Evolutionary conservation across 2,329 filamentous ascomycete species (phyloP).

Genomic region (Aspergillus neotritici): DNA sequence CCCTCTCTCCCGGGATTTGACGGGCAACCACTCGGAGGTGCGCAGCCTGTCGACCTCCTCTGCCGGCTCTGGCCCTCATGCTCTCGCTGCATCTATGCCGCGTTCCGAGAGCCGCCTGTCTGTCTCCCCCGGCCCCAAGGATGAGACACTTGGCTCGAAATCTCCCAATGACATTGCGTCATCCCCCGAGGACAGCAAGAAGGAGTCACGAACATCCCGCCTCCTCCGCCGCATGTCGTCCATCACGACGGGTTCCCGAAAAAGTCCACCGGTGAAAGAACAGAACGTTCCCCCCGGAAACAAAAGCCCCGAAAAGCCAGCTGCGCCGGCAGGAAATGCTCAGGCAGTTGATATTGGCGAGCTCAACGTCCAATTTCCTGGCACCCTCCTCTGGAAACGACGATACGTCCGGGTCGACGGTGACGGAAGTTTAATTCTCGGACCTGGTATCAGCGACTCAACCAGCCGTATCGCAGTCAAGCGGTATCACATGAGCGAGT

Average conservation of each 20-base stretch:
- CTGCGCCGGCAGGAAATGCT: conserved; percentile 20
- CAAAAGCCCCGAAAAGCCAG: conserved; percentile 10
- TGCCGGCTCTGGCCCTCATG: conserved; percentile 36
- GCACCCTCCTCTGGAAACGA: conserved; percentile 93
- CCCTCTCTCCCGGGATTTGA: conserved; percentile 16
- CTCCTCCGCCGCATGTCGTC: conserved; percentile 64
- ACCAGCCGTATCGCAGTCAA: conserved; percentile 60
- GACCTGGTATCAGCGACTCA: conserved; percentile 59
- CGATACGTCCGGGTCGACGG: conserved; percentile 81
- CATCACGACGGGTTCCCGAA: conserved; percentile 48
- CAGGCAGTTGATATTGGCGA: conserved; percentile 71
- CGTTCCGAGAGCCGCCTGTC: conserved; percentile 39
- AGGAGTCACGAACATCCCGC: conserved; percentile 53
- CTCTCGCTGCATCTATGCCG: conserved; percentile 28
- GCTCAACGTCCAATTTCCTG: conserved; percentile 94
- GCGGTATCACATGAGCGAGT: conserved; percentile 80
- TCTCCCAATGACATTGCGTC: conserved; percentile 32
- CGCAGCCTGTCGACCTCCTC: conserved; percentile 39
- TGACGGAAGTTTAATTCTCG: conserved; percentile 76
- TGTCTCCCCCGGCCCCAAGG: conserved; percentile 34
- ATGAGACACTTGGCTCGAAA: conserved; percentile 25
- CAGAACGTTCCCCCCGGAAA: conserved; percentile 29
- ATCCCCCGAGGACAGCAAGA: conserved; percentile 45
- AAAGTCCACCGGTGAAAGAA: conserved; percentile 39
- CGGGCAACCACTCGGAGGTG: conserved; percentile 23